Base-by-base conservation (phyloP, 371 early-diverging fungal species). In the Mucor saturninus region DNA sequence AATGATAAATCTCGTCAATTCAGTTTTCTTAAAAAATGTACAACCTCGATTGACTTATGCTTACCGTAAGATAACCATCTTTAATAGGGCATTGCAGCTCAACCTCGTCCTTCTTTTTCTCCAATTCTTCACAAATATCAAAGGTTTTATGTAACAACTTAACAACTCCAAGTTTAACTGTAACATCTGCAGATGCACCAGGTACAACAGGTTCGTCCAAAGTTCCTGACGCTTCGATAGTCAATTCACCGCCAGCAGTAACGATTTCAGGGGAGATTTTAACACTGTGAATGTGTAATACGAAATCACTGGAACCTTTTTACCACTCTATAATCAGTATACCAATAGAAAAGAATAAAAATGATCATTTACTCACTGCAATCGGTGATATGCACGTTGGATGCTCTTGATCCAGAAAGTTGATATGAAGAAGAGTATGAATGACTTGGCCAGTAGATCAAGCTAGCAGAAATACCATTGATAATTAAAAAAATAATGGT, bases 61-160 rank as follows among this genome's bases (percentile, higher is more conserved):
- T 50, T 52, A 69, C 69, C 11, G 15, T 48, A 3, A 64, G 29
- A 4, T 56, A 10, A 10, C 69, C 69, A 6, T 61, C 3, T 38
- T 64, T 11, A 26, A 69, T 64, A 32, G 64, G 64, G 32, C 69
- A 69, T 64, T 69, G 69, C 8, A 69, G 21, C 4, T 55, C 50
- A 0, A 69, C 65, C 11, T 69, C 56, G 13, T 69, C 64, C 15
- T 64, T 54, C 39, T 64, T 46, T 2, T 69, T 61, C 2, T 56
- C 30, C 1, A 69, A 55, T 14, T 64, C 65, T 0, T 61, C 32
- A 13, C 69, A 69, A 14, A 69, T 56, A 46, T 69, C 69, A 43
- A 69, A 69, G 1, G 2, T 53, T 48, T 61, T 69, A 11, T 42
- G 45, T 28, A 69, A 11, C 3, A 69, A 15, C 15, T 42, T 43